phyloP scores from a whole-genome alignment of 495 filamentous ascomycete species.

The Neurospora sp. region DNA sequence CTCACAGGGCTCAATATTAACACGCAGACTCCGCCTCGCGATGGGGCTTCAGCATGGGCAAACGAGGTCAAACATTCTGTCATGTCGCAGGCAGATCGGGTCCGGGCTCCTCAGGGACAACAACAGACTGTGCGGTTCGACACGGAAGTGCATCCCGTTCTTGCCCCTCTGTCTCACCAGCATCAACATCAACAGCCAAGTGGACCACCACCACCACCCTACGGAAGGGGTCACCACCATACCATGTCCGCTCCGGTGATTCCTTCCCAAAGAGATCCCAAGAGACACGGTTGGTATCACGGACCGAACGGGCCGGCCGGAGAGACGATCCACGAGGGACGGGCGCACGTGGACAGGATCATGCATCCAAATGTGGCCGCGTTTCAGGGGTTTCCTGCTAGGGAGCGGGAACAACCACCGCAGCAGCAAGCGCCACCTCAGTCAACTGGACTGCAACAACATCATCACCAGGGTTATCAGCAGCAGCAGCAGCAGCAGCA shows the following conservation, averaged over 20 bases:
- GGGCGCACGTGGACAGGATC: conserved; percentile 36
- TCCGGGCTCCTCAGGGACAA: conserved; percentile 9
- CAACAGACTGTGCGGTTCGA: conserved; percentile 38
- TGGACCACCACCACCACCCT: background rate
- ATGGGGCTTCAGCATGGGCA: conserved; percentile 44
- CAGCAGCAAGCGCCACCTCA: background rate
- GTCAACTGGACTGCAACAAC: background rate
- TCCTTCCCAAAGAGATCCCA: conserved; percentile 45
- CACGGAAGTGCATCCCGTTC: conserved; percentile 15
- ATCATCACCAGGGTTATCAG: background rate
- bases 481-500: background rate
- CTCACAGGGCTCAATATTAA: conserved; percentile 65
- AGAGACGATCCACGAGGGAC: conserved; percentile 27
- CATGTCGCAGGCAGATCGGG: conserved; percentile 36
- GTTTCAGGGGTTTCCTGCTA: conserved; percentile 35
- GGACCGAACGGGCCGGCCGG: conserved; percentile 39
- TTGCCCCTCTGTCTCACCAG: background rate
- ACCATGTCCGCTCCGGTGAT: conserved; percentile 41
- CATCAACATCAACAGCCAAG: background rate
- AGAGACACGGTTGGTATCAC: conserved; percentile 62
- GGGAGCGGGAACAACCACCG: conserved; percentile 17
- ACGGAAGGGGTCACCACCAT: conserved; percentile 31
- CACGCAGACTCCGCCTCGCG: conserved; percentile 36
- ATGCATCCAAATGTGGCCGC: conserved; percentile 37
- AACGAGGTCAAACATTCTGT: conserved; percentile 39